Evolutionary conservation across 805 yeast genomes (phyloP), one percentile per base, ranked within the genome.

Genomic region (Tetrapisispora arboricola): DNA sequence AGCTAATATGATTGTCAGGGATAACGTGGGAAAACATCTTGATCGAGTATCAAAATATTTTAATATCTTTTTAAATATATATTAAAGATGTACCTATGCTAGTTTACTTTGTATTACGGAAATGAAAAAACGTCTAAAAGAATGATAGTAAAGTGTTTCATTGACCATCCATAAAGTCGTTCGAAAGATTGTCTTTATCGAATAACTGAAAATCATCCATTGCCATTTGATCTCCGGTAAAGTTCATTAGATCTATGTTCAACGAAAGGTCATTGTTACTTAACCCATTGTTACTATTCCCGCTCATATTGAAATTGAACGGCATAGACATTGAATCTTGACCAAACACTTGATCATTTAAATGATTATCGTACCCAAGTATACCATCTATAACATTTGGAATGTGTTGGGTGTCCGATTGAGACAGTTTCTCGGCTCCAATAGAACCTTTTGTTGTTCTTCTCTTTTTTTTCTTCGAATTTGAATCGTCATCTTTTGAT

Each of bases 151-250:
- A 4, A 11, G 26, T 16, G 13, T 24, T 33, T 10, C 2, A 16
- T 24, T 36, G 26, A 26, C 25, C 33, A 22, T 27, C 41, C 44
- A 41, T 41, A 28, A 41, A 9, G 25, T 41, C 36, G 6, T 38
- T 33, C 8, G 44, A 27, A 25, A 37, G 38, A 12, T 32, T 36
- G 17, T 39, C 44, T 17, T 37, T 41, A n/a, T 41, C 40, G 15
- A 41, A 41, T 10, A 41, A 13, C 21, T 41, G 38, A 13, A 41
- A 39, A 22, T 33, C 38, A 19, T 36, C 42, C 24, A 39, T n/a
- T 16, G 30, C 34, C 15, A 16, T 18, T 16, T 19, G 21, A 33
- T 33, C 26, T 18, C 16, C 20, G 4, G 29, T 5, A 11, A 39
- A 33, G 16, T 21, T 17, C 33, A 33, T 39, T 8, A 39, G 16